A percentile compares a stretch with the other conserved stretches of the same genome.
Evolutionary conservation across 441 rosid species (phyloP).

Genomic region (Erysimum pusillum): DNA sequence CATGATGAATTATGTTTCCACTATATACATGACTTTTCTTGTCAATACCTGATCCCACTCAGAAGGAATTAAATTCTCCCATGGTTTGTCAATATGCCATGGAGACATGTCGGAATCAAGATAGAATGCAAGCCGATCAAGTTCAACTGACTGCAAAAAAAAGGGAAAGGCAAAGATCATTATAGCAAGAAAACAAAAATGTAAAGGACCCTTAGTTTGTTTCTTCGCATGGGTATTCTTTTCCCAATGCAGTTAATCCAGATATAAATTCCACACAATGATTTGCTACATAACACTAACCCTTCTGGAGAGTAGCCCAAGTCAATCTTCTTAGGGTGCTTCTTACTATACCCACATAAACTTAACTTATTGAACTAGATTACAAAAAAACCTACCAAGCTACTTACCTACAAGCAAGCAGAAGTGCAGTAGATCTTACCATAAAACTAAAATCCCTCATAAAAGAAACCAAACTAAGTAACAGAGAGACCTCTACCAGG

Average conservation of each 20-base stretch:
- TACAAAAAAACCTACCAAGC: slow-evolving; percentile 18
- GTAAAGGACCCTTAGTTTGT: slow-evolving; percentile 27
- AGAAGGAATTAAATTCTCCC: slow-evolving; percentile 89
- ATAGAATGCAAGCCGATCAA: slow-evolving; percentile 93
- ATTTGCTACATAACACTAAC: slow-evolving; percentile 33
- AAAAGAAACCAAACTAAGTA: slow-evolving; percentile 29
- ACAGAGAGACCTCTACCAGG: slow-evolving; percentile 27
- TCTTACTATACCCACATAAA: slow-evolving; percentile 33
- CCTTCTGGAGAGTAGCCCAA: slow-evolving; percentile 32
- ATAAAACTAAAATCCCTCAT: slow-evolving; percentile 16
- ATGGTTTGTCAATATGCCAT: slow-evolving; percentile 85
- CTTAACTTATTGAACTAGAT: slow-evolving; percentile 28
- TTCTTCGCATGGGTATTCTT: slow-evolving; percentile 32
- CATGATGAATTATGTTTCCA: slow-evolving; percentile 16
- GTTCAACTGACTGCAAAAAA: slow-evolving; percentile 83
- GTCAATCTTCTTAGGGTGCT: slow-evolving; percentile 18
- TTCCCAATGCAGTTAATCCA: slow-evolving; percentile 35
- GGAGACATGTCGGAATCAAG: slow-evolving; percentile 94
- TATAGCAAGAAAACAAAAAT: slow-evolving; percentile 30
- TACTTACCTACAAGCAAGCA: slow-evolving; percentile 23
- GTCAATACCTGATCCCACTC: slow-evolving; percentile 94
- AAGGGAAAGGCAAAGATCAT: slow-evolving; percentile 29
- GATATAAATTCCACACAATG: slow-evolving; percentile 20
- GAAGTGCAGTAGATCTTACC: slow-evolving; percentile 26
- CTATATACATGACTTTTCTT: slow-evolving; percentile 31